phyloP scores from a whole-genome alignment of 768 basidiomycete genomes.

The Crepidotus variabilis region DNA sequence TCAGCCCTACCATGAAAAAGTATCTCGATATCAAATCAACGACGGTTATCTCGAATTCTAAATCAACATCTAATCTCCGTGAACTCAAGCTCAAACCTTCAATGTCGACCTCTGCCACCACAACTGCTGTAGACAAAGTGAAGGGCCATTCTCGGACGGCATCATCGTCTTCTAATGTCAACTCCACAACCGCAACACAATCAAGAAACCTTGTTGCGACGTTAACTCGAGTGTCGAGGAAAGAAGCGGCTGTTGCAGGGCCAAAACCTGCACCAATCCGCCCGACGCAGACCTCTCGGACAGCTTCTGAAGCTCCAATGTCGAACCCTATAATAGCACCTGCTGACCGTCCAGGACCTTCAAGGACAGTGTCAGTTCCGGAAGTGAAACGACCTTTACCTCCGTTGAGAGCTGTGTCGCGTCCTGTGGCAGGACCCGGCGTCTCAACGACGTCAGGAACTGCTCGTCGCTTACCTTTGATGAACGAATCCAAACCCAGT shows the following conservation, averaged over 20 bases:
- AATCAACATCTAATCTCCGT: constrained; percentile 15
- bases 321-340: background rate
- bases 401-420: constrained; percentile 4
- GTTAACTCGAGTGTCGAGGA: constrained; percentile 18
- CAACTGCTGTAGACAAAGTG: constrained; percentile 5
- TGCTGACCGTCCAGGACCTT: background rate
- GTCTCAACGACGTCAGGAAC: constrained; percentile 6
- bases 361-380: constrained; percentile 4
- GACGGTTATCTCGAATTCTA: constrained; percentile 10
- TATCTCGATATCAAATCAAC: constrained; percentile 56
- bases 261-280: constrained; percentile 18
- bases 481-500: constrained; percentile 18
- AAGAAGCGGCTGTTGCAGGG: constrained; percentile 11
- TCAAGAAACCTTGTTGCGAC: constrained; percentile 12
- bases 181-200: constrained; percentile 12
- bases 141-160: constrained; percentile 19
- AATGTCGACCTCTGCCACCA: constrained; percentile 21
- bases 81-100: constrained; percentile 11
- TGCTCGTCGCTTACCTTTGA: constrained; percentile 19
- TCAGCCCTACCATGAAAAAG: constrained; percentile 74
- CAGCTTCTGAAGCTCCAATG: background rate
- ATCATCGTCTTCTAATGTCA: constrained; percentile 23
- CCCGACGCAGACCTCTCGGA: constrained; percentile 3
- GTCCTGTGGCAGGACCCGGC: constrained; percentile 8
- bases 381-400: constrained; percentile 13